Evolutionary conservation across 805 yeast genomes (phyloP).

Genomic region (Ogataea ganodermae): DNA sequence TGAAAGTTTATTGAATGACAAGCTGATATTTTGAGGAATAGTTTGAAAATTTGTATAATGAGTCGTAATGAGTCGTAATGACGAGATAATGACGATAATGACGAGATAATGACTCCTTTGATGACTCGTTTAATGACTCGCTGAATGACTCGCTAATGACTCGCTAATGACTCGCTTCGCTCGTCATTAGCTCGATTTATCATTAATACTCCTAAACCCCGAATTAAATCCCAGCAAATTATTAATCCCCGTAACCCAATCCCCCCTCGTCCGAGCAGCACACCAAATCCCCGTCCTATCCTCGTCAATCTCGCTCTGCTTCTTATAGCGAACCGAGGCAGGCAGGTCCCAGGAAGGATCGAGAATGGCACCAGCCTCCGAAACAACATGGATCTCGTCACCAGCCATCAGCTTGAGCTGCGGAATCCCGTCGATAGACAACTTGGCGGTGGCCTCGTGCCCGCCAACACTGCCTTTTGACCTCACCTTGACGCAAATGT

Average conservation of each 20-base stretch:
- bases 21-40: too few relatives aligned
- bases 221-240: conserved; percentile 87
- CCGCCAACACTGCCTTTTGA: conserved; percentile 39
- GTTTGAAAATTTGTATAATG: too few relatives aligned
- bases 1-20: too few relatives aligned
- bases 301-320: conserved; percentile 6
- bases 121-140: background rate
- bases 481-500: conserved; percentile 62
- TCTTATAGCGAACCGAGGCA: conserved; percentile 13
- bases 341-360: conserved; percentile 54
- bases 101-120: too few relatives aligned
- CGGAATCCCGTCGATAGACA: conserved; percentile 84
- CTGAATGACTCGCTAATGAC: background rate
- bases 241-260: conserved; percentile 91
- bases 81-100: too few relatives aligned
- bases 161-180: background rate
- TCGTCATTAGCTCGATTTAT: conserved; percentile 1
- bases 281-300: conserved; percentile 75
- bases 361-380: conserved; percentile 63
- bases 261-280: conserved; percentile 77
- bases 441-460: conserved; percentile 44
- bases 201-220: conserved; percentile 57
- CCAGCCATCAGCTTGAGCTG: conserved; percentile 69
- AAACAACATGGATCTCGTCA: conserved; percentile 74
- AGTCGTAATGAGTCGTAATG: too few relatives aligned